phyloP scores from a whole-genome alignment of 352 stramenopile species.

The Pythium utonaiense region DNA sequence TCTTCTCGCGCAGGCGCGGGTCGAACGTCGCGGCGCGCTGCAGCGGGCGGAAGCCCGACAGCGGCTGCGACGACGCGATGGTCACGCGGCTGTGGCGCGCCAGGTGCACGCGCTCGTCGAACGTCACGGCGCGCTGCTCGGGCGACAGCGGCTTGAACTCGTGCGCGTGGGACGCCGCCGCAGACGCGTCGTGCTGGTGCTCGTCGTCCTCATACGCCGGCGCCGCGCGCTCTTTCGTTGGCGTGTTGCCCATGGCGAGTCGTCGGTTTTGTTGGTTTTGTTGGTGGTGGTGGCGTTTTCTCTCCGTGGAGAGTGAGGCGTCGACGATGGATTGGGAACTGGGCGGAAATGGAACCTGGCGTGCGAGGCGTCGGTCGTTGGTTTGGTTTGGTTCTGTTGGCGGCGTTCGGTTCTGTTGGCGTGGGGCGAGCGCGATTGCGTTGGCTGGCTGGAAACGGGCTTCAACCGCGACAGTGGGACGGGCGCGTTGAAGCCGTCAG shows the following conservation, averaged over 20 bases:
- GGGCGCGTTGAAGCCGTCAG: slow-evolving; percentile 1
- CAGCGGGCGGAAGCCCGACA: slow-evolving; percentile 68
- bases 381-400: not conserved
- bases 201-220: not conserved
- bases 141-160: slow-evolving; percentile 64
- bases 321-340: not conserved
- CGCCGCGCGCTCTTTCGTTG: slow-evolving; percentile 15
- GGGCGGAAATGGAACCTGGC: slow-evolving; percentile 2
- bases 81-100: slow-evolving; percentile 37
- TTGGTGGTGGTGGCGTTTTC: slow-evolving; percentile 1
- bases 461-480: slow-evolving; percentile 1
- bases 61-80: slow-evolving; percentile 38
- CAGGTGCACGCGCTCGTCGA: slow-evolving; percentile 78
- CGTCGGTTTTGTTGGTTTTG: not conserved
- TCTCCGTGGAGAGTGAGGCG: not conserved
- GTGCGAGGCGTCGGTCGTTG: not conserved
- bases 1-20: slow-evolving; percentile 56
- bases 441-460: not conserved
- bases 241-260: slow-evolving; percentile 21
- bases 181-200: not conserved
- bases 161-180: not conserved
- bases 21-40: slow-evolving; percentile 79
- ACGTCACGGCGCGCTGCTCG: slow-evolving; percentile 74
- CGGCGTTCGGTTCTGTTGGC: not conserved
- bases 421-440: not conserved